phyloP scores from a whole-genome alignment of 345 rosid genomes.

The Aegle marmelos region DNA sequence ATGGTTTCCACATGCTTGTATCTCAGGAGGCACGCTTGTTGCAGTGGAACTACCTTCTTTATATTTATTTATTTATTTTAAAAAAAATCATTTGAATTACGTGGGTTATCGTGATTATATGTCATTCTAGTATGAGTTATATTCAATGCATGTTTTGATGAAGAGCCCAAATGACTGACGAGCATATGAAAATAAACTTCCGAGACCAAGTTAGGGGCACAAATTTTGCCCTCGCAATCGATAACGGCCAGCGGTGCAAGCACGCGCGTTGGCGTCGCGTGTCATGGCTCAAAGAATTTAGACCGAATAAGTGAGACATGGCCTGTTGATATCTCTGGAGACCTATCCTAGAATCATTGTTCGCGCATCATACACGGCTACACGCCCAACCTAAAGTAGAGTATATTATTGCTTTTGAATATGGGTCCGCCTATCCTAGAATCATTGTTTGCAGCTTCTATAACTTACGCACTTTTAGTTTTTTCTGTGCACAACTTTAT shows the following conservation, averaged over 20 bases:
- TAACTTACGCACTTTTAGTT: no score
- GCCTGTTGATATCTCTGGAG: background rate
- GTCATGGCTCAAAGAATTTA: background rate
- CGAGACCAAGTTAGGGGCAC: background rate
- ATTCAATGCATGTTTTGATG: background rate
- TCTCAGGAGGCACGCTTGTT: background rate
- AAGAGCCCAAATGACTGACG: background rate
- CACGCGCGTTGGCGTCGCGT: background rate
- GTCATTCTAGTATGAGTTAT: no score
- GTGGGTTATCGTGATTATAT: background rate
- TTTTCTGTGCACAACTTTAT: no score
- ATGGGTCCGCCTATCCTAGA: no score
- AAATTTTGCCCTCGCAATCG: background rate
- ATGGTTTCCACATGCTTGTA: no score
- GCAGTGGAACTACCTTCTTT: background rate
- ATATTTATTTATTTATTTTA: no score
- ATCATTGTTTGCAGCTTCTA: no score
- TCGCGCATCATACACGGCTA: no score
- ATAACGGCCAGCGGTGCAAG: background rate
- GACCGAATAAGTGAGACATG: background rate
- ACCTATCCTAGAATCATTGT: background rate
- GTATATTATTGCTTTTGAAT: no score
- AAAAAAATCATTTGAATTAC: background rate
- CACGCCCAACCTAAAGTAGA: no score
- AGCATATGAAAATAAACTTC: background rate